Conservation (phyloP, 2,329 filamentous ascomycete species). For the Polychaeton citri region DNA sequence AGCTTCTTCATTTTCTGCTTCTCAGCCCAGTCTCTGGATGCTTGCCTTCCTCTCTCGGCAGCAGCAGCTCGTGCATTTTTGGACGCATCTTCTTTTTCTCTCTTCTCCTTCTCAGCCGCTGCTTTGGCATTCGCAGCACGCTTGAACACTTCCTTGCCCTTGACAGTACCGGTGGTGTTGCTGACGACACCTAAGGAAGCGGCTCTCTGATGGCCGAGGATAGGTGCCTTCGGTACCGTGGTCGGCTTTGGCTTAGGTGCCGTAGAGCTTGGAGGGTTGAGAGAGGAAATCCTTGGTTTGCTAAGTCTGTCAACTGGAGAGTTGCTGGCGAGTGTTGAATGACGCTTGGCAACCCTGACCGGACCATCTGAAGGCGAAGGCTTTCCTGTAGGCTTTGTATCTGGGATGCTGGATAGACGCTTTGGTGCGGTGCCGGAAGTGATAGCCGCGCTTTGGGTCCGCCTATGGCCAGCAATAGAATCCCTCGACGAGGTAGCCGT, state of each 20-base stretch:
- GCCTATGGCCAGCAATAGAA: background rate
- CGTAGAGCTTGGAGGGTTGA: background rate
- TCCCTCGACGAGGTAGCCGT: background rate
- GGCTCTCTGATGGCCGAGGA: background rate
- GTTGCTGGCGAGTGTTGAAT: background rate
- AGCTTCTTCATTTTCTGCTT: conserved; percentile 27
- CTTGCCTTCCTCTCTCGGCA: conserved; percentile 30
- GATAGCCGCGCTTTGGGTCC: background rate
- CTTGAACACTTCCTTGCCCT: conserved; percentile 34
- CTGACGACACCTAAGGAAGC: background rate
- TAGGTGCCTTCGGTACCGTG: conserved; percentile 1
- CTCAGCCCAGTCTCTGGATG: conserved; percentile 37
- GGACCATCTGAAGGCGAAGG: background rate
- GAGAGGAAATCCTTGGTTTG: background rate
- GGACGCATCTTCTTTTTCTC: conserved; percentile 35
- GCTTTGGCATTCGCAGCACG: conserved; percentile 29
- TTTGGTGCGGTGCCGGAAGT: background rate
- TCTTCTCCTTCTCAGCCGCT: conserved; percentile 25
- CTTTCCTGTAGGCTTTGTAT: background rate
- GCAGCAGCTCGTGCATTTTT: conserved; percentile 33
- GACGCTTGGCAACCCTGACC: background rate
- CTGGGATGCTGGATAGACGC: background rate
- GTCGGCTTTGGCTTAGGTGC: conserved; percentile 3
- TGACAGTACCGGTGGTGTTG: conserved; percentile 13
- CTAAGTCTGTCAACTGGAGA: background rate